Evolutionary conservation across 257 asterid species (phyloP).

Genomic region (Scutellaria barbata): DNA sequence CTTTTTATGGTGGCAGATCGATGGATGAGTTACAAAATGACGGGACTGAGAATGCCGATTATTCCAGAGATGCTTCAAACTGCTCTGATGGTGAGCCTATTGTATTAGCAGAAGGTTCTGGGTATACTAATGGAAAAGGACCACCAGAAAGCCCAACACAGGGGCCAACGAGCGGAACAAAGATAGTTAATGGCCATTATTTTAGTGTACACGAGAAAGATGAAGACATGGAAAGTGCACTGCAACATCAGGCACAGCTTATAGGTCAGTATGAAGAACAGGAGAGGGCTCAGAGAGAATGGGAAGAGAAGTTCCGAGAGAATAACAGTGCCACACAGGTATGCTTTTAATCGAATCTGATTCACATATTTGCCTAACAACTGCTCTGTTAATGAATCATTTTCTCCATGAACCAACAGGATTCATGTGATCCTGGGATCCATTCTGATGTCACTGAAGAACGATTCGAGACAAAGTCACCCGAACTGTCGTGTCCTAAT

Average conservation of each 20-base stretch:
- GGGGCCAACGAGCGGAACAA: slow-evolving; percentile 38
- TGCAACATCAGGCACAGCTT: slow-evolving; percentile 64
- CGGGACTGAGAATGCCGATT: slow-evolving; percentile 37
- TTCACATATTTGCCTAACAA: neutral
- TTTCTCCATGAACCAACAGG: slow-evolving; percentile 51
- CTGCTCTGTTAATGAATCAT: neutral
- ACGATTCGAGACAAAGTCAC: slow-evolving; percentile 56
- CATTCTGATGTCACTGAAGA: slow-evolving; percentile 89
- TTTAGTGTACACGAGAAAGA: slow-evolving; percentile 42
- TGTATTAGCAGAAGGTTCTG: slow-evolving; percentile 40
- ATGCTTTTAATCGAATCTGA: slow-evolving; percentile 28
- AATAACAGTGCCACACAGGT: slow-evolving; percentile 66
- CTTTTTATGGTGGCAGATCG: slow-evolving; percentile 53
- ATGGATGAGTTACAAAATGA: slow-evolving; percentile 51
- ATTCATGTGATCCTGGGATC: slow-evolving; percentile 72
- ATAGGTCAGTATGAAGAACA: slow-evolving; percentile 66
- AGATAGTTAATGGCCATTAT: slow-evolving; percentile 38
- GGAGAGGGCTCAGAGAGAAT: slow-evolving; percentile 82
- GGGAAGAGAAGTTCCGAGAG: slow-evolving; percentile 89
- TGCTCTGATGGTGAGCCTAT: slow-evolving; percentile 46
- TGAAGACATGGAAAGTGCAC: slow-evolving; percentile 63
- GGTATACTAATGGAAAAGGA: slow-evolving; percentile 43
- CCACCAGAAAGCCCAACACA: slow-evolving; percentile 39
- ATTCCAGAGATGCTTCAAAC: slow-evolving; percentile 49
- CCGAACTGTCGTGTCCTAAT: slow-evolving; percentile 40